phyloP scores from a whole-genome alignment of 179 eudicot genomes.

The Silene vulgaris region DNA sequence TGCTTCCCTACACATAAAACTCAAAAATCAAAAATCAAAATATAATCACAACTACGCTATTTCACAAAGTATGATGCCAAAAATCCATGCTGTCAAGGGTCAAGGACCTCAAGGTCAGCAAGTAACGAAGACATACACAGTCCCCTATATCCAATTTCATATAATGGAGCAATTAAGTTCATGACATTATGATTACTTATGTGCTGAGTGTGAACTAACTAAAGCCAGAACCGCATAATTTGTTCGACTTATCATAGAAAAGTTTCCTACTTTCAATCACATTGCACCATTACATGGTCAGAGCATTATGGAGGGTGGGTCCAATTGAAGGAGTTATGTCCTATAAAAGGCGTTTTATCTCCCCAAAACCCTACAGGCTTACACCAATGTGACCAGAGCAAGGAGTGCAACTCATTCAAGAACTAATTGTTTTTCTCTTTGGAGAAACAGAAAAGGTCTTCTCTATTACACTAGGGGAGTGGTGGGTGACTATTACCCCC shows the following conservation, averaged over 20 bases:
- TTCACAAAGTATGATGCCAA: not conserved
- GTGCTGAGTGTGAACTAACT: slow-evolving; percentile 7
- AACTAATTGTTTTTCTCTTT: not conserved
- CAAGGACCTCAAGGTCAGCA: not conserved
- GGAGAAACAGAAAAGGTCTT: not conserved
- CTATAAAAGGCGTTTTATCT: too few species aligned
- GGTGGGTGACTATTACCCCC: not conserved
- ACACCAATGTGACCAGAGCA: too few species aligned
- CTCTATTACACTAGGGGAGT: slow-evolving; percentile 1
- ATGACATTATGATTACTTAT: not conserved
- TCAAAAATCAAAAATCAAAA: too few species aligned
- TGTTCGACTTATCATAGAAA: not conserved
- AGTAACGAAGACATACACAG: not conserved
- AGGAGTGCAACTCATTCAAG: not conserved
- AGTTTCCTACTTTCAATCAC: not conserved
- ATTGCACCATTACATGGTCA: not conserved
- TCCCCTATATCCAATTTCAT: not conserved
- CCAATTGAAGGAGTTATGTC: too few species aligned
- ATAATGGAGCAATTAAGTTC: not conserved
- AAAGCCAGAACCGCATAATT: slow-evolving; percentile 2
- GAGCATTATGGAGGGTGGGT: not conserved
- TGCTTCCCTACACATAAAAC: too few species aligned
- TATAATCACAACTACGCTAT: not conserved
- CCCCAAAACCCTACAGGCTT: too few species aligned
- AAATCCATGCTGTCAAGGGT: not conserved